Conservation (phyloP, 805 yeast genomes). For the Zygotorulaspora florentina region DNA sequence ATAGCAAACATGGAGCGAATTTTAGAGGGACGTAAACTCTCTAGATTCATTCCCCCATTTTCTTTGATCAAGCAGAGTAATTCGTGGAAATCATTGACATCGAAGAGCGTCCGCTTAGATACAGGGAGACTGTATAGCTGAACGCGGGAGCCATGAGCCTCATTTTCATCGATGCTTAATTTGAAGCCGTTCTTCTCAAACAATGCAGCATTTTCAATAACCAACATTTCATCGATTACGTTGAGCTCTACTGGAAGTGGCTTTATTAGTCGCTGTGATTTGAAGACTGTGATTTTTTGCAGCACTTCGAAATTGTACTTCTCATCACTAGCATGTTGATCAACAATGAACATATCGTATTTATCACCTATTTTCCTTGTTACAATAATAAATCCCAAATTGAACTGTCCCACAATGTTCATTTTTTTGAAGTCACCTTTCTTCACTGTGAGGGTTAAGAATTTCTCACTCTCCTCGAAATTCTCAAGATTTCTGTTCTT, state of each 20-base stretch:
- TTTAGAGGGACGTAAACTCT: conserved; percentile 57
- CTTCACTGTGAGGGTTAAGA: conserved; percentile 55
- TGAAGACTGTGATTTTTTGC: conserved; percentile 51
- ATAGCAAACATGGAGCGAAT: conserved; percentile 82
- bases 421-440: conserved; percentile 71
- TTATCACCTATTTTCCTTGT: conserved; percentile 41
- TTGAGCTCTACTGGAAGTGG: conserved; percentile 59
- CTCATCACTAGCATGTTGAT: conserved; percentile 98
- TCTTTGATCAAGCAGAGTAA: conserved; percentile 63
- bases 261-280: conserved; percentile 64
- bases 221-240: conserved; percentile 71
- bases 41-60: conserved; percentile 41
- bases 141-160: conserved; percentile 54
- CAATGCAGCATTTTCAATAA: conserved; percentile 53
- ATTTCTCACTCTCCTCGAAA: conserved; percentile 50
- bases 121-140: conserved; percentile 62
- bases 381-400: conserved; percentile 88
- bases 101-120: conserved; percentile 66
- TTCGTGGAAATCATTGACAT: conserved; percentile 65
- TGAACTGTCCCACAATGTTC: conserved; percentile 89
- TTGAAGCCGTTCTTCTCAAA: conserved; percentile 78
- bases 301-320: conserved; percentile 81
- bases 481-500: conserved; percentile 44
- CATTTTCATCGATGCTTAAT: conserved; percentile 46
- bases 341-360: conserved; percentile 75